Evolutionary conservation across 2,329 filamentous ascomycete genomes (phyloP), one percentile per base, ranked within the genome.

Genomic region (Colletotrichum sp.): DNA sequence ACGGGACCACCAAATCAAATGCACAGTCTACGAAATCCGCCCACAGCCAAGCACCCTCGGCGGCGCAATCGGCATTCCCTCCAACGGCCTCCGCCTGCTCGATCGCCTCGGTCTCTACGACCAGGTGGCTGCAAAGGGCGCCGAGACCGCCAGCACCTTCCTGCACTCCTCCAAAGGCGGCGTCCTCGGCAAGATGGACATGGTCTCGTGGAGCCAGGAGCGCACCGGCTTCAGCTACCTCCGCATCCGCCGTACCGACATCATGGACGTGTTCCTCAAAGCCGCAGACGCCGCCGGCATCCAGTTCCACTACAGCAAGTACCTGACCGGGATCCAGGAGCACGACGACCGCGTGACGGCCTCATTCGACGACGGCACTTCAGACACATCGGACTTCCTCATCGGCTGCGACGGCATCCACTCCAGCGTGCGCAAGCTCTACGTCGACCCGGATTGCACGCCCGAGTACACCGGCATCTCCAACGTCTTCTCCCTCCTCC

Each of bases 371-470:
- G 87, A 88, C 57, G 85, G 85, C 0, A 83, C 84, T 0, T 82
- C 80, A 0, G 85, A 82, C 5, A 79, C 81, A 4, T 84, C 85
- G 8, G 84, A 86, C 39, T 84, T 82, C 3, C 63, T 81, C 59
- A 76, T 86, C 16, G 85, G 84, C 1, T 86, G 84, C 77, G 85
- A 86, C 78, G 85, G 85, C 3, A 84, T 86, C 30, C 84, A 86
- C 67, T 86, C 84, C 1, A 73, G 78, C 34, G 82, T 85, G 13
- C 82, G 85, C 12, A 79, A 68, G 19, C 48, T 77, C 3, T 78
- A 82, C 66, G 79, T 86, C 25, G 79, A 80, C 32, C 78, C 79
- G 5, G 74, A 57, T 12, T 71, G 77, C 15, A 66, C 72, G 44
- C 79, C 84, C 11, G 81, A 81, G 28, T 86, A 85, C 74, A 83